Conservation (phyloP, 202 grass and related monocot genomes). For the Panicum virgatum region DNA sequence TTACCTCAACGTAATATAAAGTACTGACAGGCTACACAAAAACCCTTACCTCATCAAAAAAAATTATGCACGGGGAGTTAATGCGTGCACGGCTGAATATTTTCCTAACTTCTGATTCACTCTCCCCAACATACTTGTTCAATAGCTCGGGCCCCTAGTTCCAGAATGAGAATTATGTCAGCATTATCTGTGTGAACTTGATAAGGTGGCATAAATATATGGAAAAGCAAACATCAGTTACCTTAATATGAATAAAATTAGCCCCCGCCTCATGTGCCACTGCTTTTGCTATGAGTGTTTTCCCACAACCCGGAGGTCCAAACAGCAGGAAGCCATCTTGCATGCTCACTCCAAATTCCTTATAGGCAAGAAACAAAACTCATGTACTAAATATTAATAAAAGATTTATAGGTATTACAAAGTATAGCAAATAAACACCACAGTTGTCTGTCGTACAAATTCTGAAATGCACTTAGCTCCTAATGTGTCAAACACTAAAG, state of each 20-base stretch:
- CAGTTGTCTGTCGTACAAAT: neutral
- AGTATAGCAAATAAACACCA: slow-evolving; percentile 1
- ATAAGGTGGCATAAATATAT: slow-evolving; percentile 17
- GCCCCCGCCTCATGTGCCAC: no score
- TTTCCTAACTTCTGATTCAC: slow-evolving; percentile 82
- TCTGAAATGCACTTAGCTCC: neutral
- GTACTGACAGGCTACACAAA: neutral
- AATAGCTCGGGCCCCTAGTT: no score
- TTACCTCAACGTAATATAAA: slow-evolving; percentile 8
- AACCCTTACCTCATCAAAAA: slow-evolving; percentile 87
- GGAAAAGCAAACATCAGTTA: slow-evolving; percentile 35
- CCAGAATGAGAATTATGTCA: neutral
- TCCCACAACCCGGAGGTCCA: slow-evolving; percentile 91
- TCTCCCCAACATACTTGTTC: no score
- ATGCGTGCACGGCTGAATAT: slow-evolving; percentile 74
- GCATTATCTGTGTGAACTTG: neutral
- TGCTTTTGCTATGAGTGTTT: slow-evolving; percentile 94
- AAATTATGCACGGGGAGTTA: slow-evolving; percentile 75
- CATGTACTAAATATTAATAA: neutral
- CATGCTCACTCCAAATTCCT: slow-evolving; percentile 73
- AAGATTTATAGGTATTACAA: neutral
- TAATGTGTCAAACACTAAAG: no score
- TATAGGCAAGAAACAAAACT: slow-evolving; percentile 20
- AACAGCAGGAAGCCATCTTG: slow-evolving; percentile 84
- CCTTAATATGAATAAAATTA: slow-evolving; percentile 96